Percentiles rank a stretch among this genome's conserved stretches.
phyloP scores from a whole-genome alignment of 108 stramenopile species.

The Cylindrotheca closterium region DNA sequence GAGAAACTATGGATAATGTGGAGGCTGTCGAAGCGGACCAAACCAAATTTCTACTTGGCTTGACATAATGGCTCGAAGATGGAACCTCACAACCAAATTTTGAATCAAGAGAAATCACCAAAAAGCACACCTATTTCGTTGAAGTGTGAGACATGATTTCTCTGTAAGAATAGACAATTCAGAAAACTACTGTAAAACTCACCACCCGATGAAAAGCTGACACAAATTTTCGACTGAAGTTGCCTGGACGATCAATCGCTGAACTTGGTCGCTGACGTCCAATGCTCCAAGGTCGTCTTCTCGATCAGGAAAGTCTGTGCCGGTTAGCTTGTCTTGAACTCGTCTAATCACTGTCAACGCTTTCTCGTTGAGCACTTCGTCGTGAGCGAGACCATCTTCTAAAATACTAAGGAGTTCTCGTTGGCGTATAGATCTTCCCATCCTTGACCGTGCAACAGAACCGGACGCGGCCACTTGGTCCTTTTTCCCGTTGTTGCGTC shows the following conservation, averaged over 20 bases:
- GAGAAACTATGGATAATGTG: too few relatives aligned
- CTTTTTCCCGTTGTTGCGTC: slow-evolving; percentile 50
- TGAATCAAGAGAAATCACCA: too few relatives aligned
- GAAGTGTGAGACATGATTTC: too few relatives aligned
- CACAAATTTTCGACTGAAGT: slow-evolving; percentile 95
- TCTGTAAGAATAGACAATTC: too few relatives aligned
- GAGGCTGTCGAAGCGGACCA: too few relatives aligned
- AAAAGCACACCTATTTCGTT: too few relatives aligned
- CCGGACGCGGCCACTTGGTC: slow-evolving; percentile 39
- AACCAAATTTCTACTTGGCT: too few relatives aligned
- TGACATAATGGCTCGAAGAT: too few relatives aligned
- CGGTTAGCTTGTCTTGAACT: slow-evolving; percentile 96
- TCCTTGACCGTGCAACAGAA: slow-evolving; percentile 67
- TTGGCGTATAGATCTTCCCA: slow-evolving; percentile 71
- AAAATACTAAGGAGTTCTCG: slow-evolving; percentile 62
- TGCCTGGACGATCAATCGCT: slow-evolving; percentile 93
- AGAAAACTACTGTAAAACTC: slow-evolving; percentile 74
- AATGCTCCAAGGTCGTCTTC: slow-evolving; percentile 52
- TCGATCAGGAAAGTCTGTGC: slow-evolving; percentile 89
- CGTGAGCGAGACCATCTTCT: slow-evolving; percentile 51
- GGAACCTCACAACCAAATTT: too few relatives aligned
- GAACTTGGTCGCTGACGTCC: slow-evolving; percentile 94
- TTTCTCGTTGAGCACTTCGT: slow-evolving; percentile 92
- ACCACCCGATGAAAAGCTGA: slow-evolving; percentile 97
- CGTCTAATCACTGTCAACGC: slow-evolving; percentile 95